Conservation (phyloP, 345 rosid genomes). For the Brassica rapa region DNA sequence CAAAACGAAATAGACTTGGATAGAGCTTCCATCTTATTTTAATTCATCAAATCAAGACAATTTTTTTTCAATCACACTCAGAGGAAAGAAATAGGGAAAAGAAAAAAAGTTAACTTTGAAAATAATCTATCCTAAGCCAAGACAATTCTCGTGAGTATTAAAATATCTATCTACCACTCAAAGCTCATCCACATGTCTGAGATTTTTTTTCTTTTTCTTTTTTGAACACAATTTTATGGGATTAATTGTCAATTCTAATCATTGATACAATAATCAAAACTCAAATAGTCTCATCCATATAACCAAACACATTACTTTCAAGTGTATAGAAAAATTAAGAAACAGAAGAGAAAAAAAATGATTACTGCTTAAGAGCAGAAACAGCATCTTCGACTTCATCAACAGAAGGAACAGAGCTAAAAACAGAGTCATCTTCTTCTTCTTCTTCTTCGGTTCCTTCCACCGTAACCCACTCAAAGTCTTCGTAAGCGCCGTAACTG, state of each 20-base stretch:
- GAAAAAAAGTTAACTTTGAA: constrained; percentile 4
- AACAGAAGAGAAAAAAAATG: not conserved
- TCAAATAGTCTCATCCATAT: not conserved
- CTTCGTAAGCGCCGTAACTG: constrained; percentile 49
- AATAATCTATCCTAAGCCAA: constrained; percentile 6
- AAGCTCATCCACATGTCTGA: constrained; percentile 9
- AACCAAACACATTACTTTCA: constrained; percentile 10
- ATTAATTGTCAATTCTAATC: not conserved
- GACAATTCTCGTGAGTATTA: constrained; percentile 9
- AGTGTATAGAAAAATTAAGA: not conserved
- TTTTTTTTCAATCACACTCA: constrained; percentile 20
- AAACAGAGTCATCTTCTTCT: constrained; percentile 24
- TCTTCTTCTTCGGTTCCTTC: constrained; percentile 61
- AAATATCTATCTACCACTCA: not conserved
- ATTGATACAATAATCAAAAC: constrained; percentile 6
- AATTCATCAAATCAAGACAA: constrained; percentile 23
- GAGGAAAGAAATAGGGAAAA: not conserved
- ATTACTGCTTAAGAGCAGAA: constrained; percentile 72
- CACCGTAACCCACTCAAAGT: constrained; percentile 69
- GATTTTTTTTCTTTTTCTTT: no score
- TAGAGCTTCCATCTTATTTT: constrained; percentile 4
- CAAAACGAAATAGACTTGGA: constrained; percentile 2
- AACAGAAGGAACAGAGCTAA: constrained; percentile 74
- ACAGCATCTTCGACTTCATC: constrained; percentile 83
- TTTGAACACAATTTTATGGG: not conserved